Base-by-base conservation (phyloP, 2,329 filamentous ascomycete genomes). In the Neonectria ditissima region DNA sequence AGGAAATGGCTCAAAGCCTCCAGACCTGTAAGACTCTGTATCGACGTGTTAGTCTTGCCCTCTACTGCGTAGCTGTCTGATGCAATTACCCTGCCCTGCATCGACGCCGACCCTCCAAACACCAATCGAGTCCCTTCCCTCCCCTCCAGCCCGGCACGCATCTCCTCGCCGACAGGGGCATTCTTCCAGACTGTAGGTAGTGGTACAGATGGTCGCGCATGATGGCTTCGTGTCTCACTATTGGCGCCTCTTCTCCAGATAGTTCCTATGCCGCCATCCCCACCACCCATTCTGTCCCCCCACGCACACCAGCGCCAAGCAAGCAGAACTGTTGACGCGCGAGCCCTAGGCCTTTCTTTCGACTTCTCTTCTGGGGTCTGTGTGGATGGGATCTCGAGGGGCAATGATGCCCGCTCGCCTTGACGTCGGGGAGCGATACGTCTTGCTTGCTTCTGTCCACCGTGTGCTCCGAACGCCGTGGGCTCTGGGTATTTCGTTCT, bases 211-310 rank as follows among this genome's bases (percentile, higher is more conserved):
- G 30, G 41, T 41, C 53, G 55, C 48, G 54, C 58, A 58, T 58
- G 30, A 39, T 53, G 28, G 24, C 20, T 43, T 43, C 32, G 20
- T 34, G 18, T 44, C 57, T 53, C 53, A 37, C 41, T 22, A 41
- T 55, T 65, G 26, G 45, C n/a, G 28, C n/a, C 5, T 16, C 41
- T 65, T 60, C 65, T 59, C 65, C 63, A 59, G 59, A 67, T 53
- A 60, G 59, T 65, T 66, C 59, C 57, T 55, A 66, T 45, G 58
- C 45, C 32, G 28, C 37, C 52, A 41, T 52, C 47, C 50, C 52
- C 54, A 48, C 50, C 56, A 45, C 53, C 41, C 18, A 8, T 44
- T 55, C 28, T 34, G 32, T 30, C 50, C 34, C 61, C n/a, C 55
- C 56, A 57, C 62, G 52, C 56, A 51, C 56, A 63, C 56, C 50